These are phyloP conservation scores for Colletotrichum musae DNA, from an alignment of 2,329 filamentous ascomycete genomes.

Conservation along the genomic window DNA sequence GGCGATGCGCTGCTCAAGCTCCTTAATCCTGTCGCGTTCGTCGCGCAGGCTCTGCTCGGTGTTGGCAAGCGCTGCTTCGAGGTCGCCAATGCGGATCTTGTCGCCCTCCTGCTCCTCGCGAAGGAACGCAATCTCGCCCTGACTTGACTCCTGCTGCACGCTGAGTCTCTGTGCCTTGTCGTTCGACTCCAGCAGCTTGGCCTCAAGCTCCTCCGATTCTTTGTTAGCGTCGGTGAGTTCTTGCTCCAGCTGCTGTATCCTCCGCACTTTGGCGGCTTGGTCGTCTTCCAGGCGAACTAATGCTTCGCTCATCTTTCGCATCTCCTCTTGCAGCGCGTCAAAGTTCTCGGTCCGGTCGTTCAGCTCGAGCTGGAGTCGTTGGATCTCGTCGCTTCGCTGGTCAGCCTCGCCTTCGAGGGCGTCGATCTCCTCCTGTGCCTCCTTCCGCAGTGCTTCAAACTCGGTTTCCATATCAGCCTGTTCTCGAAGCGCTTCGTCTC, in stretches of 20 bases:
- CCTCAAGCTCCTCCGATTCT: conserved; percentile 89
- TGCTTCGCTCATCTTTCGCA: conserved; percentile 91
- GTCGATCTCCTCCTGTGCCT: conserved; percentile 77
- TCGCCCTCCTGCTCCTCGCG: conserved; percentile 97
- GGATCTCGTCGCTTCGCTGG: conserved; percentile 78
- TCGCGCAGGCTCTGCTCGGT: conserved; percentile 86
- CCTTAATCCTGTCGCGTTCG: conserved; percentile 82
- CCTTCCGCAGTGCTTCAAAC: conserved; percentile 72
- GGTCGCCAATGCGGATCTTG: conserved; percentile 97
- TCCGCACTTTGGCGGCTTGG: conserved; percentile 81
- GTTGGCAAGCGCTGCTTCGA: conserved; percentile 86
- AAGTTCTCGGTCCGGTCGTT: conserved; percentile 88
- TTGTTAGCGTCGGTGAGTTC: conserved; percentile 88
- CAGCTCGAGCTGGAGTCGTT: conserved; percentile 79
- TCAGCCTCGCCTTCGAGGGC: conserved; percentile 80
- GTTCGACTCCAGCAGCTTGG: conserved; percentile 86
- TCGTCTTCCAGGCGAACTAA: conserved; percentile 92
- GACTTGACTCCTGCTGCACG: conserved; percentile 92
- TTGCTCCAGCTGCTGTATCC: conserved; percentile 86
- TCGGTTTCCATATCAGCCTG: conserved; percentile 71
- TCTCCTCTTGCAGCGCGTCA: conserved; percentile 90
- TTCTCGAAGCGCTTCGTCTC: conserved; percentile 85
- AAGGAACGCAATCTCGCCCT: conserved; percentile 94
- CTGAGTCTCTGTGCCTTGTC: conserved; percentile 89
- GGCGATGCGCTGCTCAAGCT: conserved; percentile 81